Evolutionary conservation across 345 rosid genomes (phyloP).

Genomic region (Eucalyptus coolabah): DNA sequence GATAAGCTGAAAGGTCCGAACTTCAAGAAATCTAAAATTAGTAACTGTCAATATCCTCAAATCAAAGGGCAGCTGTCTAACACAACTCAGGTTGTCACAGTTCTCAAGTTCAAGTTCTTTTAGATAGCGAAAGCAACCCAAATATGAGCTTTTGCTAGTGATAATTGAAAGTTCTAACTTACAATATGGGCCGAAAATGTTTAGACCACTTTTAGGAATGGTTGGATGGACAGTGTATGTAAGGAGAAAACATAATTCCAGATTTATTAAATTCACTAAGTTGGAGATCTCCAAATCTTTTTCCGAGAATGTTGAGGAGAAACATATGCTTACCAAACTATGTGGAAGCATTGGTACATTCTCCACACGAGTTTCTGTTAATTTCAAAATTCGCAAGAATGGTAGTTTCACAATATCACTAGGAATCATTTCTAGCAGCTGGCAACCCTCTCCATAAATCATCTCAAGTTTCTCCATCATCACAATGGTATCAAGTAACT

Average conservation of each 20-base stretch:
- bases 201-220: fast-evolving
- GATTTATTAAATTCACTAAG: not conserved
- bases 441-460: not conserved
- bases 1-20: too few species aligned
- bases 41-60: fast-evolving
- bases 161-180: too few species aligned
- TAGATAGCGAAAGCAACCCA: too few species aligned
- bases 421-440: fast-evolving
- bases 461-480: fast-evolving
- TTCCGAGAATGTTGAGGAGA: not conserved
- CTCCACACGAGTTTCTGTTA: not conserved
- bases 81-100: fast-evolving
- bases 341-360: not conserved
- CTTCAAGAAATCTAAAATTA: fast-evolving
- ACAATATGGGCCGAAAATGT: fast-evolving
- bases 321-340: not conserved
- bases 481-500: fast-evolving
- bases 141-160: too few species aligned
- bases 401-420: too few species aligned
- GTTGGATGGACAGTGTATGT: fast-evolving
- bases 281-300: not conserved
- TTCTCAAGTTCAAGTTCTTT: too few species aligned
- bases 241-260: not conserved
- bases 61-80: too few species aligned
- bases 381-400: too few species aligned